Conservation (phyloP, 768 basidiomycete genomes). For the Gymnopilus dilepis region DNA sequence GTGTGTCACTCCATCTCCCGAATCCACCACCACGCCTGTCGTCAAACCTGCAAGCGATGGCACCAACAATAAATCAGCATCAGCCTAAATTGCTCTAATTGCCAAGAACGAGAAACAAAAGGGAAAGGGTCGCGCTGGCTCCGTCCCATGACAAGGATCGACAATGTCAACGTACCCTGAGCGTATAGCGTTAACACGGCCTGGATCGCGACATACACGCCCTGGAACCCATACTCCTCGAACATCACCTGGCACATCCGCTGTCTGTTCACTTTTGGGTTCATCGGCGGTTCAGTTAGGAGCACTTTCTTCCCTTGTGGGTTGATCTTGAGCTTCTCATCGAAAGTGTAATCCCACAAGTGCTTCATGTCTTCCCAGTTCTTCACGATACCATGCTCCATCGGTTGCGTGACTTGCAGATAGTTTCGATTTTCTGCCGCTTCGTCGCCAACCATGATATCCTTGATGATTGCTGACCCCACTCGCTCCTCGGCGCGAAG, state of each 20-base stretch:
- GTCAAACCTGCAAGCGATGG: conserved; percentile 72
- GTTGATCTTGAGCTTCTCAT: conserved; percentile 92
- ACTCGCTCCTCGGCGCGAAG: conserved; percentile 96
- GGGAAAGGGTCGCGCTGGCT: neutral
- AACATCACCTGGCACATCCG: conserved; percentile 99
- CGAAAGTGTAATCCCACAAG: conserved; percentile 98
- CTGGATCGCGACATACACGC: conserved; percentile 98
- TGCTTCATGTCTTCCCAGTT: conserved; percentile 99
- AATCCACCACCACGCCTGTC: conserved; percentile 98
- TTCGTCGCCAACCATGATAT: conserved; percentile 98
- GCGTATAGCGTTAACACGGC: conserved; percentile 98
- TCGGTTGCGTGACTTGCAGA: conserved; percentile 95
- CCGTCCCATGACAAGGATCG: neutral
- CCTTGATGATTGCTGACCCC: conserved; percentile 85
- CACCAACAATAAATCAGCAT: conserved; percentile 3
- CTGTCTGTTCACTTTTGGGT: conserved; percentile 91
- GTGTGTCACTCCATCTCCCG: conserved; percentile 98
- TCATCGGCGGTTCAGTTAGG: conserved; percentile 99
- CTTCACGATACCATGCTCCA: conserved; percentile 98
- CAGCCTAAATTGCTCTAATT: neutral
- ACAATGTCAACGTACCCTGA: conserved; percentile 77
- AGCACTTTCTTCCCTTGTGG: conserved; percentile 87
- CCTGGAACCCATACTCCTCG: conserved; percentile 95
- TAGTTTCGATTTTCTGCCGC: conserved; percentile 93
- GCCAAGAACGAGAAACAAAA: conserved; percentile 2